Percentiles rank a stretch among this genome's conserved stretches.
These are phyloP conservation scores for Aspergillus kassunensis DNA, from an alignment of 495 filamentous ascomycete genomes.

Conservation along the genomic window DNA sequence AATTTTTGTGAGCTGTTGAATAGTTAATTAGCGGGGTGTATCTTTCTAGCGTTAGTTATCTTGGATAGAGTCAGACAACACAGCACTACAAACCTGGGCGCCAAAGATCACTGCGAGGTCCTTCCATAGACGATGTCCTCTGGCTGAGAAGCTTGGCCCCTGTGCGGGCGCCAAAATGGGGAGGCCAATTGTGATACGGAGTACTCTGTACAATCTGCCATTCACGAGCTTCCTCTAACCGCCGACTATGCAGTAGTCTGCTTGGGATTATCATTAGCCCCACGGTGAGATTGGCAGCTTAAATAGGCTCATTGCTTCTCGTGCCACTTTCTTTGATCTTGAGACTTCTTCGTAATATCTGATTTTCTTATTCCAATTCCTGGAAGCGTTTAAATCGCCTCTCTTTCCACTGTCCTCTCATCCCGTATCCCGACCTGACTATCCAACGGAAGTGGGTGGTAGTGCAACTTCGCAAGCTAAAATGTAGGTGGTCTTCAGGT, in stretches of 20 bases:
- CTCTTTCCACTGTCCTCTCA: background rate
- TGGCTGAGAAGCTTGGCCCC: background rate
- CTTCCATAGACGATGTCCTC: background rate
- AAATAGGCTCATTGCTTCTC: background rate
- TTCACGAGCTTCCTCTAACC: conserved; percentile 13
- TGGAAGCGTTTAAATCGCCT: background rate
- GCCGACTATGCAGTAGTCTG: conserved; percentile 17
- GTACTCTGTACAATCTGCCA: too few species aligned
- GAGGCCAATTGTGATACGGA: conserved; percentile 7
- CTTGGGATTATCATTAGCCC: background rate
- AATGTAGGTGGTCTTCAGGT: too few species aligned
- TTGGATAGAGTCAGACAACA: too few species aligned
- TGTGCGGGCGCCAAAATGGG: conserved; percentile 4
- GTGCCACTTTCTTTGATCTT: background rate
- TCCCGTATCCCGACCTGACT: background rate
- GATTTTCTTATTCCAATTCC: background rate
- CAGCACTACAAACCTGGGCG: too few species aligned
- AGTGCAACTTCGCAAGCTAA: background rate
- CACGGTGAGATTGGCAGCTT: background rate
- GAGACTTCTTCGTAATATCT: background rate
- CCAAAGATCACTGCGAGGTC: background rate
- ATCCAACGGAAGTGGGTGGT: too few species aligned
- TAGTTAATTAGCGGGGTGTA: too few species aligned
- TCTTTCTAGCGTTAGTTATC: too few species aligned
- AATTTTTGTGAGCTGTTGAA: too few species aligned